Base-by-base conservation (phyloP, 75 land plant genomes). In the Pinus albicaulis region DNA sequence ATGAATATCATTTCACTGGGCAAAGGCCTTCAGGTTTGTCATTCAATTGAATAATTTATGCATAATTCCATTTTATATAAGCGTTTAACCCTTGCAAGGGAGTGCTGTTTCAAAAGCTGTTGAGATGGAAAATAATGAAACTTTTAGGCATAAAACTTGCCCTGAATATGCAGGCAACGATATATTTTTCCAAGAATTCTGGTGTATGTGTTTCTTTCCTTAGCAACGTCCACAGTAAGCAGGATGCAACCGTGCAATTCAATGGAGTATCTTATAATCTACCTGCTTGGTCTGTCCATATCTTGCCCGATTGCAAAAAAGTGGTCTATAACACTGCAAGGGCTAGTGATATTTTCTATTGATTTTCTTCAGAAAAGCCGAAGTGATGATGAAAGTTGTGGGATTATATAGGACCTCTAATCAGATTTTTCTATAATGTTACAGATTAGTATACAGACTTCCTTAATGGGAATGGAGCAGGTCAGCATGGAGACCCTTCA, bases 221-320 rank as follows among this genome's bases (percentile, higher is more conserved):
- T 1, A 68, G 78, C 56, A 78, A 82, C 24, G 31, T 0, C 31
- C 31, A 31, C 31, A 31, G 31, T 31, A 31, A 31, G 0, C 1
- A 31, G 31, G 31, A 31, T 31, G 31, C 31, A 31, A 31, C 2
- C 31, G 31, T 31, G 1, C 1, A 2, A 31, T 31, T 31, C 62
- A 80, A 76, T 48, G 72, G 83, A 16, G 72, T 52, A 61, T 71
- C 77, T 24, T 83, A 80, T 59, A 16, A 78, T 44, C 20, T 85
- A 23, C 87, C 87, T 52, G 77, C 80, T 55, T 85, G 84, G 87
- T 85, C 87, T n/a, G 80, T 85, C 57, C 81, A 78, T 69, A 78
- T 85, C 44, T 77, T 85, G 58, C 87, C 87, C 55, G 84, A 85
- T 26, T 85, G 84, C 71, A 68, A 55, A 24, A 78, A 81, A 57